A percentile compares a stretch with the other conserved stretches of the same genome.
These are phyloP conservation scores for Trametes gibbosa DNA, from an alignment of 768 basidiomycete species.

Conservation along the genomic window DNA sequence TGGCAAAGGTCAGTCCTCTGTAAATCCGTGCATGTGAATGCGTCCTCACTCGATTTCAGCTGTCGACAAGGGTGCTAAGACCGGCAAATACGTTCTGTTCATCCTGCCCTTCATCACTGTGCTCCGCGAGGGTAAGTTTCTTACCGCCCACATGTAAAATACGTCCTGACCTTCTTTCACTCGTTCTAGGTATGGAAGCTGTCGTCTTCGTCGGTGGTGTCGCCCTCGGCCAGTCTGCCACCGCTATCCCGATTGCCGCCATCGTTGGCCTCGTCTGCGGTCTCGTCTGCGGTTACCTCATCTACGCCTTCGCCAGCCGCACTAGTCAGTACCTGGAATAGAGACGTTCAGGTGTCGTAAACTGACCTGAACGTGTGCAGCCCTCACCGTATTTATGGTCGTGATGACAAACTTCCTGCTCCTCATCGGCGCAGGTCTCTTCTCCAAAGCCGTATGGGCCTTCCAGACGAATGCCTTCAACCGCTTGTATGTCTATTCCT, in stretches of 20 bases:
- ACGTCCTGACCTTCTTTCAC: not conserved
- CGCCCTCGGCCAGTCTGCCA: slow-evolving; percentile 77
- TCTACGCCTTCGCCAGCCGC: slow-evolving; percentile 79
- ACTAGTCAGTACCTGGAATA: slow-evolving; percentile 45
- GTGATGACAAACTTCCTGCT: slow-evolving; percentile 90
- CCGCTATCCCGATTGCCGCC: slow-evolving; percentile 86
- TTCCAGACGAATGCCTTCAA: slow-evolving; percentile 73
- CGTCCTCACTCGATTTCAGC: slow-evolving; percentile 26
- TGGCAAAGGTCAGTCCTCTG: slow-evolving; percentile 42
- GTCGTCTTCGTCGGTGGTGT: slow-evolving; percentile 95
- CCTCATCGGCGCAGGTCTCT: slow-evolving; percentile 92
- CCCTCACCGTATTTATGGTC: slow-evolving; percentile 84
- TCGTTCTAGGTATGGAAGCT: slow-evolving; percentile 68
- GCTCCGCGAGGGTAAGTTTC: slow-evolving; percentile 72
- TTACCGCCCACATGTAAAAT: not conserved
- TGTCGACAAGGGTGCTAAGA: slow-evolving; percentile 45
- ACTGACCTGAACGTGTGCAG: slow-evolving; percentile 30
- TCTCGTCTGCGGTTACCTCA: slow-evolving; percentile 65
- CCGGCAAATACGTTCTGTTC: slow-evolving; percentile 86
- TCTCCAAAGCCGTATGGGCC: slow-evolving; percentile 71
- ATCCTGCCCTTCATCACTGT: slow-evolving; percentile 89
- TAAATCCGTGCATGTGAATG: no score
- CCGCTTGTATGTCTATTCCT: slow-evolving; percentile 34
- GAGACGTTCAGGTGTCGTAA: not conserved
- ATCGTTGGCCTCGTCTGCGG: slow-evolving; percentile 84